Conservation (phyloP, 768 basidiomycete species). For the Serendipita vermifera region DNA sequence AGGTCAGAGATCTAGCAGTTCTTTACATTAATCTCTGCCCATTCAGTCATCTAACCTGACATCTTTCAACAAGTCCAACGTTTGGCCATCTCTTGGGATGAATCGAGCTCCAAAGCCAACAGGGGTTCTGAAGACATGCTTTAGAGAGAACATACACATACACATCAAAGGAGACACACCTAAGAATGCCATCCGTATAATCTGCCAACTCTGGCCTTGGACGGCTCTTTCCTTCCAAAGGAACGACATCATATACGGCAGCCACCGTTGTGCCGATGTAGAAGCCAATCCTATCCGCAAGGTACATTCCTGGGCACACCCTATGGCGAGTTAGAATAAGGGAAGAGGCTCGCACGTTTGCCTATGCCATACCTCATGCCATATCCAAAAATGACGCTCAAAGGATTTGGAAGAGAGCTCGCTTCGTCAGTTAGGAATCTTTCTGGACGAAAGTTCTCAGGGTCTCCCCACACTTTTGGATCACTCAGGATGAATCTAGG, state of each 20-base stretch:
- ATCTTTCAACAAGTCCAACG: too few species aligned
- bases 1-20: too few species aligned
- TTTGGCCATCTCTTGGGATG: neutral
- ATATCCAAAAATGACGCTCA: neutral
- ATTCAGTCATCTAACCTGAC: too few species aligned
- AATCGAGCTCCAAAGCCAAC: neutral
- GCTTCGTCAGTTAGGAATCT: neutral
- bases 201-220: neutral
- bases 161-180: neutral
- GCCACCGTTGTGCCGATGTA: neutral
- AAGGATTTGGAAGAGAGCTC: neutral
- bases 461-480: neutral
- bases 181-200: neutral
- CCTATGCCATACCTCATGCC: neutral
- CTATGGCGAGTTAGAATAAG: neutral
- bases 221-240: neutral
- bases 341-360: too few species aligned
- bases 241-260: neutral
- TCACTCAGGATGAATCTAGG: constrained; percentile 4
- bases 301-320: neutral
- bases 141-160: neutral
- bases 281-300: neutral
- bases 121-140: neutral
- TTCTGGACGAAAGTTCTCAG: constrained; percentile 7
- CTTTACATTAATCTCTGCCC: too few species aligned